These are phyloP conservation scores for Marvania coccoides DNA, from an alignment of 139 green algal genomes.

Conservation along the genomic window DNA sequence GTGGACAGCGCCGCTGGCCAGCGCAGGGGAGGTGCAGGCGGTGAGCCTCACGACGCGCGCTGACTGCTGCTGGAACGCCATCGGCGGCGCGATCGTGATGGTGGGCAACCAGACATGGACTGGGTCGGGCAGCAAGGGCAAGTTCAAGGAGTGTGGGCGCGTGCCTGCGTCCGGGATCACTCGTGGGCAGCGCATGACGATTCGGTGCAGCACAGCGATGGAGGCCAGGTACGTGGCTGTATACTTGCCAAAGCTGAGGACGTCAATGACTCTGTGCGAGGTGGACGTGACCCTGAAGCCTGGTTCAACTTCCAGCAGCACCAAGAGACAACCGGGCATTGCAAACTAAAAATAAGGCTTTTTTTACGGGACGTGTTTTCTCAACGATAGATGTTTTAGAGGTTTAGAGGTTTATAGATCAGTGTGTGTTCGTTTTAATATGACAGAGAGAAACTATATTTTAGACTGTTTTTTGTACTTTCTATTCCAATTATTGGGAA, in stretches of 20 bases:
- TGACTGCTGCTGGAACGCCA: constrained; percentile 13
- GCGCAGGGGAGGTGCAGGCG: neutral
- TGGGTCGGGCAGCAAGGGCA: neutral
- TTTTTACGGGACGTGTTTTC: neutral
- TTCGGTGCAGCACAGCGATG: neutral
- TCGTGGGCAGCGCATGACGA: neutral
- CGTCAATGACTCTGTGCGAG: constrained; percentile 6
- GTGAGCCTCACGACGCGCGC: constrained; percentile 10
- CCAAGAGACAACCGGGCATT: neutral
- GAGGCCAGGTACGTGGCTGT: constrained; percentile 1
- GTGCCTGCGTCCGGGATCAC: neutral
- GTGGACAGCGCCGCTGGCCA: constrained; percentile 12
- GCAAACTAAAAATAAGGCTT: neutral
- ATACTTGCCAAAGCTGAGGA: constrained; percentile 9
- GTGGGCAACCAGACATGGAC: constrained; percentile 15
- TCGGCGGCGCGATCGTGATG: constrained; percentile 5
- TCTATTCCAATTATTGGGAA: too few relatives aligned
- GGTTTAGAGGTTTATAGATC: neutral
- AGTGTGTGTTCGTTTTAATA: neutral
- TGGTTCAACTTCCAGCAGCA: neutral
- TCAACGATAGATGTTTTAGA: neutral
- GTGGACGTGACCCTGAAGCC: constrained; percentile 4
- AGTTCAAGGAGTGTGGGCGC: constrained; percentile 1
- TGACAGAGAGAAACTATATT: neutral
- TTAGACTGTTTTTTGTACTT: too few relatives aligned